phyloP scores from a whole-genome alignment of 176 grass and related monocot species.

The Ananas comosus region DNA sequence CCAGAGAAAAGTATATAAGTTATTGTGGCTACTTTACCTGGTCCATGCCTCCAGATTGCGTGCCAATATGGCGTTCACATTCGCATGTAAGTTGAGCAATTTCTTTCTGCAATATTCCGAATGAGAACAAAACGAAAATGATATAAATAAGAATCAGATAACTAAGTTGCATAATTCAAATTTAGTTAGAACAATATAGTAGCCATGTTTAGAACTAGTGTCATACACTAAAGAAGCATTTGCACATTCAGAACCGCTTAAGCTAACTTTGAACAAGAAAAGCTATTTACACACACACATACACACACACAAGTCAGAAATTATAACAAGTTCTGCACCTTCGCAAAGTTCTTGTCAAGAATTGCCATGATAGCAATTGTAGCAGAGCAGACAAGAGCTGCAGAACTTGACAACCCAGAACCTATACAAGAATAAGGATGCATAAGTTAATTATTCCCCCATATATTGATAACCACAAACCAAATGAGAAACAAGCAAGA shows the following conservation, averaged over 20 bases:
- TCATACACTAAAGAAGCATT: not conserved
- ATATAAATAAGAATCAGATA: not conserved
- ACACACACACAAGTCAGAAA: not conserved
- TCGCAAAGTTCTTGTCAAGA: slow-evolving; percentile 61
- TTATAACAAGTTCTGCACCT: slow-evolving; percentile 39
- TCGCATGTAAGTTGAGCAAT: slow-evolving; percentile 89
- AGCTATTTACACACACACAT: no score
- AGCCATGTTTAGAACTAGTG: no score
- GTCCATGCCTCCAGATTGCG: slow-evolving; percentile 94
- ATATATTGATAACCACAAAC: not conserved
- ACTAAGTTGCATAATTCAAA: not conserved
- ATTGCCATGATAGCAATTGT: slow-evolving; percentile 92
- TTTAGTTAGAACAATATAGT: no score
- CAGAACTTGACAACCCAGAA: slow-evolving; percentile 88
- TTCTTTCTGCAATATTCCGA: slow-evolving; percentile 69
- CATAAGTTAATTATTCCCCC: not conserved
- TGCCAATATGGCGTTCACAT: slow-evolving; percentile 86
- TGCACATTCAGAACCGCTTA: no score
- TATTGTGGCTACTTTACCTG: slow-evolving; percentile 42
- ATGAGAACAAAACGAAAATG: slow-evolving; percentile 12
- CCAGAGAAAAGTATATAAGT: not conserved
- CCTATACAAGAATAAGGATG: slow-evolving; percentile 33
- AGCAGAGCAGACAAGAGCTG: slow-evolving; percentile 96
- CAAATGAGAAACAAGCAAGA: slow-evolving; percentile 10
- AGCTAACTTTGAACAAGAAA: no score